Evolutionary conservation across 495 filamentous ascomycete genomes (phyloP).

Genomic region (Podospora pseudoanserina): DNA sequence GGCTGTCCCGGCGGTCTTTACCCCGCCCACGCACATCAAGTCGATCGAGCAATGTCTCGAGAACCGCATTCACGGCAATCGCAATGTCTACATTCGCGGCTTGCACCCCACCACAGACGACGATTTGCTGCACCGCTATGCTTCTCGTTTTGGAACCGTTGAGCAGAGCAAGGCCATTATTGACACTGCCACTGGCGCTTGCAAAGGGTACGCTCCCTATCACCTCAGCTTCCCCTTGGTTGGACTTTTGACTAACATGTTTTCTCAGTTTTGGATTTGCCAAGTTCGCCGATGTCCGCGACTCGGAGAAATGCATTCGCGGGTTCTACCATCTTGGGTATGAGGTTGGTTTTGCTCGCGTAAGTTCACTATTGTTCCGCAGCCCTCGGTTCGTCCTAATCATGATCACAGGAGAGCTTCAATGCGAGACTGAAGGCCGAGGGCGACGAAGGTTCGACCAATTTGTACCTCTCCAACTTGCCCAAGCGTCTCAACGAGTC

Average conservation of each 20-base stretch:
- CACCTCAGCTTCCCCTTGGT: not conserved
- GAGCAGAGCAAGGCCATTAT: constrained; percentile 97
- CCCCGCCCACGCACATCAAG: constrained; percentile 66
- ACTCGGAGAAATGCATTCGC: constrained; percentile 92
- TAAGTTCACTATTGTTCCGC: constrained; percentile 34
- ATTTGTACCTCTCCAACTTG: constrained; percentile 95
- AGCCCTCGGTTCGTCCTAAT: constrained; percentile 6
- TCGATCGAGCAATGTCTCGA: constrained; percentile 87
- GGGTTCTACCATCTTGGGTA: constrained; percentile 93
- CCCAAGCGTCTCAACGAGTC: constrained; percentile 85
- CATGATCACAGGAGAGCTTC: constrained; percentile 71
- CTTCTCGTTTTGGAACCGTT: constrained; percentile 81
- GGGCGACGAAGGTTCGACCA: constrained; percentile 80
- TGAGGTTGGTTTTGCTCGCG: constrained; percentile 92
- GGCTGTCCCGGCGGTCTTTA: constrained; percentile 83
- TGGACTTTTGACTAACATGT: constrained; percentile 22
- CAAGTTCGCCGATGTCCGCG: constrained; percentile 79
- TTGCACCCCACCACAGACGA: constrained; percentile 93
- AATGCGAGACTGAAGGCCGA: constrained; percentile 93
- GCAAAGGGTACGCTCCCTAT: constrained; percentile 73
- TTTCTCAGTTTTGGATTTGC: constrained; percentile 83
- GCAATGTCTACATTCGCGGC: constrained; percentile 95
- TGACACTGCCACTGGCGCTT: constrained; percentile 81
- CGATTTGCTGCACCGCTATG: constrained; percentile 77
- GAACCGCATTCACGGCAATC: constrained; percentile 79